Evolutionary conservation across 2,329 filamentous ascomycete species (phyloP).

Genomic region (Colletotrichum eleusines): DNA sequence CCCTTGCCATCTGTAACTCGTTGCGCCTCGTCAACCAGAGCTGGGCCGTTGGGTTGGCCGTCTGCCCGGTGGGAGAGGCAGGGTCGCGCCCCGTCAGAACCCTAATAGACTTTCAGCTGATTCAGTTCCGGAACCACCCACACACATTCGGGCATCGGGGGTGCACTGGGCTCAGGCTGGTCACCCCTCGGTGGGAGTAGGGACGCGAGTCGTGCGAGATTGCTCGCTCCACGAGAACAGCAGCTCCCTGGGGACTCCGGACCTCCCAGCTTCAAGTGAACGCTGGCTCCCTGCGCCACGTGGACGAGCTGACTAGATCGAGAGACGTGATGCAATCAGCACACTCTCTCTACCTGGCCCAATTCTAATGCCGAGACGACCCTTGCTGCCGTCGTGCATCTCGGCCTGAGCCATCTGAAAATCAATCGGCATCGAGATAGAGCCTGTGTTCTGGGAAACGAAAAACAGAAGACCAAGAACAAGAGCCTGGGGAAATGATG

Average conservation of each 20-base stretch:
- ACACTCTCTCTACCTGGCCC: neutral
- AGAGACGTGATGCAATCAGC: no score
- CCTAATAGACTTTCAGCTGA: slow-evolving; percentile 32
- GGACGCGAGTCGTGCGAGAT: slow-evolving; percentile 23
- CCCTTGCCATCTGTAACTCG: slow-evolving; percentile 34
- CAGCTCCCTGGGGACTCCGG: slow-evolving; percentile 21
- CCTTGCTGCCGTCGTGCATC: neutral
- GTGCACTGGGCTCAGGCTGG: no score
- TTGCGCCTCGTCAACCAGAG: slow-evolving; percentile 25
- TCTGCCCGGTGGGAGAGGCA: slow-evolving; percentile 7
- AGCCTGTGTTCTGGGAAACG: neutral
- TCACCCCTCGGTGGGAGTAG: neutral
- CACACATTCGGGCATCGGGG: slow-evolving; percentile 15
- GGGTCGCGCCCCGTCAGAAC: slow-evolving; percentile 21
- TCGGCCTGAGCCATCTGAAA: slow-evolving; percentile 16
- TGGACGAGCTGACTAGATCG: slow-evolving; percentile 7
- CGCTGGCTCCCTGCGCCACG: slow-evolving; percentile 23
- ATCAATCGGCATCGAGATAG: slow-evolving; percentile 13
- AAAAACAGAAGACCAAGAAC: neutral
- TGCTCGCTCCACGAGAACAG: slow-evolving; percentile 4
- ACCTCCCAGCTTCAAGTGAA: slow-evolving; percentile 25
- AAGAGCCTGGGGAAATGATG: slow-evolving; percentile 1
- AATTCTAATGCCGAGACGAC: neutral
- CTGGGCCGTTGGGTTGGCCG: slow-evolving; percentile 25
- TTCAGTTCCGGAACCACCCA: slow-evolving; percentile 37